Conservation (phyloP, 257 asterid genomes). For the Verbena officinalis region DNA sequence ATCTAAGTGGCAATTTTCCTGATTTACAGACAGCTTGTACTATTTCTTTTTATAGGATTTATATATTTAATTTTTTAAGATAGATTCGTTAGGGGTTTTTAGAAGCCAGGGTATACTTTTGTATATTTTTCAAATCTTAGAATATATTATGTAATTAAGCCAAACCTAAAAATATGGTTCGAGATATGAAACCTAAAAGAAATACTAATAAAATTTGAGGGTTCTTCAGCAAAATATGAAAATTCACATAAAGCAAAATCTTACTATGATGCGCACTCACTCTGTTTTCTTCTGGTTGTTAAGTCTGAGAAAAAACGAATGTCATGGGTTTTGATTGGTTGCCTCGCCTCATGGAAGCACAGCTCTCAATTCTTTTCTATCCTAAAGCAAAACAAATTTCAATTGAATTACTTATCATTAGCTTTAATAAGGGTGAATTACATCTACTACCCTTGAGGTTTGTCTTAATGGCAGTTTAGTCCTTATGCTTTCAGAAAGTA, state of each 20-base stretch:
- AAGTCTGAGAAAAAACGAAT: not conserved
- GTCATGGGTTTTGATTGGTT: not conserved
- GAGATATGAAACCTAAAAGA: no score
- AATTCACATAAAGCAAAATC: conserved; percentile 12
- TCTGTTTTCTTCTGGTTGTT: conserved; percentile 33
- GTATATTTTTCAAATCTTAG: no score
- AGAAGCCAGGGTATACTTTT: no score
- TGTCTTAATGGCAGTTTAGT: no score
- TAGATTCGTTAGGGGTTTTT: no score
- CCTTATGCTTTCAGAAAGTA: no score
- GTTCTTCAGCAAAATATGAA: not conserved
- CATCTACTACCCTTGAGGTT: no score
- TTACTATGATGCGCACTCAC: conserved; percentile 8
- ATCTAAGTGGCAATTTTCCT: not conserved
- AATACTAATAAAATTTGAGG: no score
- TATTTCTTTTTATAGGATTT: not conserved
- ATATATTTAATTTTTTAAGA: no score
- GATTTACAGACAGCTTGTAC: not conserved
- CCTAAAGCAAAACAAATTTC: conserved; percentile 37
- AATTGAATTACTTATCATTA: not conserved
- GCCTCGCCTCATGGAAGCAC: conserved; percentile 63
- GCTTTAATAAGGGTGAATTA: no score
- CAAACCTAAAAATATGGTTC: no score
- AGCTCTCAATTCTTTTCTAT: conserved; percentile 65
- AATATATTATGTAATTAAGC: no score